Evolutionary conservation across 116 monocot species (phyloP).

Genomic region (Iris pallida): DNA sequence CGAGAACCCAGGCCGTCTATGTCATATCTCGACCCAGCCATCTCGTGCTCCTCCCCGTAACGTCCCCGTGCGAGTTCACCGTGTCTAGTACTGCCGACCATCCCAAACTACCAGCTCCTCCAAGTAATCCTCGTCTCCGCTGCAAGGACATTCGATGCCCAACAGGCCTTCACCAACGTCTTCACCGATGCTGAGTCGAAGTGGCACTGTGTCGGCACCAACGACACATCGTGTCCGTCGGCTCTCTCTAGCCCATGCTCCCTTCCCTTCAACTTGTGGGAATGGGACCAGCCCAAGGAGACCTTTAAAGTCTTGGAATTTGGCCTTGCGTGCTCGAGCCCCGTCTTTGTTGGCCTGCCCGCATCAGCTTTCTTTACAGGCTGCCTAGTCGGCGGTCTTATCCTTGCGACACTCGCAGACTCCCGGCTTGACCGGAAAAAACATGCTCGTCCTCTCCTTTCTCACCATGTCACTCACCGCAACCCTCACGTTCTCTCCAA

Average conservation of each 20-base stretch:
- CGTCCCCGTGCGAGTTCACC: no score
- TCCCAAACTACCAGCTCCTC: conserved; percentile 23
- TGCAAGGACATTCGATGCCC: conserved; percentile 39
- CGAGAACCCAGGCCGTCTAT: no score
- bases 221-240: conserved; percentile 1
- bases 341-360: conserved; percentile 30
- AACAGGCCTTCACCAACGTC: conserved; percentile 36
- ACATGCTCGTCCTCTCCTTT: conserved; percentile 46
- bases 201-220: conserved; percentile 29
- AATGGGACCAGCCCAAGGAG: conserved; percentile 28
- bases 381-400: conserved; percentile 37
- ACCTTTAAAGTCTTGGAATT: conserved; percentile 37
- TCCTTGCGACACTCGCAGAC: conserved; percentile 56
- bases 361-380: conserved; percentile 47
- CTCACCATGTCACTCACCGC: conserved; percentile 36
- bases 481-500: conserved; percentile 33
- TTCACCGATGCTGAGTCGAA: conserved; percentile 46
- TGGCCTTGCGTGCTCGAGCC: conserved; percentile 28
- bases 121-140: conserved; percentile 27
- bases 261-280: no score
- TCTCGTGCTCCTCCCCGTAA: no score
- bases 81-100: no score
- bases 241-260: background rate
- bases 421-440: conserved; percentile 64
- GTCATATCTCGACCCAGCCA: no score